Conservation (phyloP, 2,329 filamentous ascomycete species). For the Sphaerulina vaccinii region DNA sequence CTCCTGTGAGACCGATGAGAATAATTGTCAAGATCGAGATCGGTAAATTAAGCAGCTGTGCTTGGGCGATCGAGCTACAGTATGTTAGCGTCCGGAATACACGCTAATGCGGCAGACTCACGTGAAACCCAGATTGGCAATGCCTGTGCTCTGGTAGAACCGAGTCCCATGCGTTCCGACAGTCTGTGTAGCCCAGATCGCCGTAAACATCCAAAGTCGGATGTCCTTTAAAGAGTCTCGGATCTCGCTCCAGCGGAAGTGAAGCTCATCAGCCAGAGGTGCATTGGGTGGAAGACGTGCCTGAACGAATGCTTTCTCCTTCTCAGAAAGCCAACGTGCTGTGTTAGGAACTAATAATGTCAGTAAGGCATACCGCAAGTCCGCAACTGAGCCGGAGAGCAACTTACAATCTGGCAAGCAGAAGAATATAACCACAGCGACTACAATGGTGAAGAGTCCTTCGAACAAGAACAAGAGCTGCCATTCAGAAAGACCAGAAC, state of each 20-base stretch:
- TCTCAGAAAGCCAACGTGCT: constrained; percentile 42
- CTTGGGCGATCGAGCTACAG: constrained; percentile 16
- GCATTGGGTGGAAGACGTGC: constrained; percentile 46
- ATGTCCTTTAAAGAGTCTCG: constrained; percentile 42
- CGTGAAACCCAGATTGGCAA: constrained; percentile 26
- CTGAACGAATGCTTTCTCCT: constrained; percentile 51
- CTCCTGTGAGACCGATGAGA: constrained; percentile 15
- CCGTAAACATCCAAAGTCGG: constrained; percentile 48
- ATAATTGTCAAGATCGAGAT: constrained; percentile 17
- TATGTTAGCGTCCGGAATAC: background rate
- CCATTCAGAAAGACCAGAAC: background rate
- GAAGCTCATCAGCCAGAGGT: constrained; percentile 42
- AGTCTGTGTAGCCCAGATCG: constrained; percentile 50
- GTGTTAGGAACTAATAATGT: constrained; percentile 9
- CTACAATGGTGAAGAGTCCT: too few species aligned
- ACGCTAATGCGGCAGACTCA: background rate
- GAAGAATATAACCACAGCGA: too few species aligned
- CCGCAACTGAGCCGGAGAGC: too few species aligned
- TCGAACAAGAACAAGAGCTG: background rate
- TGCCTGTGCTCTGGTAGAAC: constrained; percentile 47
- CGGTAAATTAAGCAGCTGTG: constrained; percentile 19
- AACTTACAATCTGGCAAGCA: too few species aligned
- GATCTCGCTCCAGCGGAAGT: constrained; percentile 45
- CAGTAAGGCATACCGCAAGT: too few species aligned
- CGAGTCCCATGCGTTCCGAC: constrained; percentile 47